These are phyloP conservation scores for Yamadazyma tumulicola DNA, from an alignment of 805 yeast genomes.

Conservation along the genomic window DNA sequence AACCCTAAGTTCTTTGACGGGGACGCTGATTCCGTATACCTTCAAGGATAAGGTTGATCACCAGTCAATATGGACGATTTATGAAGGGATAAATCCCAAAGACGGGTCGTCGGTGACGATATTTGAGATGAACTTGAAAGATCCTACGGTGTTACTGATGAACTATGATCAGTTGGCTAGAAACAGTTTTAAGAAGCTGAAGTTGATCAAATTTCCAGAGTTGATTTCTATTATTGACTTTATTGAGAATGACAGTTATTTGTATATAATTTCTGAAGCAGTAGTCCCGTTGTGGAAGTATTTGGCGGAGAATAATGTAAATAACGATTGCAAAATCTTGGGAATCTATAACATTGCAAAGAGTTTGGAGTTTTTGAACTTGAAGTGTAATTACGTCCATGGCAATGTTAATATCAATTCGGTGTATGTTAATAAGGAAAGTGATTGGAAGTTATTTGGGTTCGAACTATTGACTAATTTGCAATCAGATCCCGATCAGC, in stretches of 20 bases:
- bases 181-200: conserved; percentile 42
- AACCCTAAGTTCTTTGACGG: conserved; percentile 56
- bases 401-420: conserved; percentile 57
- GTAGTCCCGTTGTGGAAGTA: conserved; percentile 50
- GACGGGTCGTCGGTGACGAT: conserved; percentile 55
- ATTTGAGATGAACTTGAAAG: conserved; percentile 56
- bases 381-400: conserved; percentile 56
- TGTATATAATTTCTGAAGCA: conserved; percentile 66
- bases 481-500: conserved; percentile 43
- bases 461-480: conserved; percentile 62
- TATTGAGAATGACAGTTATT: conserved; percentile 52
- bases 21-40: conserved; percentile 55
- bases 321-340: conserved; percentile 28
- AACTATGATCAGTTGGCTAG: conserved; percentile 28
- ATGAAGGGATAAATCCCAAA: conserved; percentile 54
- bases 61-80: conserved; percentile 55
- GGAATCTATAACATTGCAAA: conserved; percentile 56
- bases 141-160: conserved; percentile 27
- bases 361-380: conserved; percentile 56
- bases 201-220: conserved; percentile 67
- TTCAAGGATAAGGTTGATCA: conserved; percentile 42
- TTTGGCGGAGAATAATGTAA: conserved; percentile 24
- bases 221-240: conserved; percentile 60
- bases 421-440: conserved; percentile 59
- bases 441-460: conserved; percentile 85